Evolutionary conservation across 306 rosid species (phyloP).

Genomic region (Hippophae rhamnoides): DNA sequence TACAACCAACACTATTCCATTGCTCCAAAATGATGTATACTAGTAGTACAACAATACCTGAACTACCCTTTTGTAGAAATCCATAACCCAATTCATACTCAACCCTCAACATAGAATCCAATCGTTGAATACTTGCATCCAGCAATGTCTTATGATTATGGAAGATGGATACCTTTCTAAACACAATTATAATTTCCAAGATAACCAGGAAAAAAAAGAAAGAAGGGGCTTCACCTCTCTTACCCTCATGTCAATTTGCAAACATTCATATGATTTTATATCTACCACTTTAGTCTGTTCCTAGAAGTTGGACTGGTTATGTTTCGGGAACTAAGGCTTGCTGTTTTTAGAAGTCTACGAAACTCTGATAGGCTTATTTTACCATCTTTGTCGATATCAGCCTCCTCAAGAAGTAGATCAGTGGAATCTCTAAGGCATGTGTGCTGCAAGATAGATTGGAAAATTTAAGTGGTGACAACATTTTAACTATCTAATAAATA

Average conservation of each 20-base stretch:
- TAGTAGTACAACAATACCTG: constrained; percentile 16
- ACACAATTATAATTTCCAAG: constrained; percentile 7
- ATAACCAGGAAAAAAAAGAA: constrained; percentile 7
- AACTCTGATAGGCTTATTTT: constrained; percentile 84
- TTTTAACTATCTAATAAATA: no score
- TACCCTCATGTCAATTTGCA: constrained; percentile 12
- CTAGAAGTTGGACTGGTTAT: constrained; percentile 29
- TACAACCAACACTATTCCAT: constrained; percentile 31
- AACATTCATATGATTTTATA: constrained; percentile 24
- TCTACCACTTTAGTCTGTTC: constrained; percentile 19
- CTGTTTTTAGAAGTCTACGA: constrained; percentile 84
- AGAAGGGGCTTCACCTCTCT: constrained; percentile 20
- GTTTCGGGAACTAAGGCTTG: constrained; percentile 65
- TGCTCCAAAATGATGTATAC: constrained; percentile 36
- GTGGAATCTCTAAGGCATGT: constrained; percentile 79
- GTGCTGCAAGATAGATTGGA: constrained; percentile 43
- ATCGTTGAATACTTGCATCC: constrained; percentile 22
- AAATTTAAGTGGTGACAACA: background rate
- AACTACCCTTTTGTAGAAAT: constrained; percentile 25
- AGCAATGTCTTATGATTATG: constrained; percentile 19
- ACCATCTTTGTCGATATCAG: constrained; percentile 92
- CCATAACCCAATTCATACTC: constrained; percentile 24
- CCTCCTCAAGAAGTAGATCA: constrained; percentile 89
- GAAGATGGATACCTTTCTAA: constrained; percentile 2
- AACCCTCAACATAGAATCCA: constrained; percentile 6